phyloP scores from a whole-genome alignment of 768 basidiomycete species.

The Tylopilus felleus region DNA sequence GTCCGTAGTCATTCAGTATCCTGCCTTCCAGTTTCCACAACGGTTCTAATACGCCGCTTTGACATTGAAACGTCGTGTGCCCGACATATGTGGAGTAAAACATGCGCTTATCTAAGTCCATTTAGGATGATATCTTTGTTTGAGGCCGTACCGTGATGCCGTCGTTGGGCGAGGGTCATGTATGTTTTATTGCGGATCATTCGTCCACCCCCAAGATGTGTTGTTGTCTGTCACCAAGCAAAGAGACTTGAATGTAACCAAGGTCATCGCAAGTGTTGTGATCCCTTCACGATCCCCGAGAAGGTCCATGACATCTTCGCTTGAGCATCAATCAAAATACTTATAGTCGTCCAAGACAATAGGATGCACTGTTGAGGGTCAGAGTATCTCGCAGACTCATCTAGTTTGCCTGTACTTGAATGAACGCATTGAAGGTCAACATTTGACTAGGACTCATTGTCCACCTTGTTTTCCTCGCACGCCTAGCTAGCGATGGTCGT shows the following conservation, averaged over 20 bases:
- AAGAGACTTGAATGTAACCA: background rate
- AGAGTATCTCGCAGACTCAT: too few species aligned
- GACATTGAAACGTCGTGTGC: background rate
- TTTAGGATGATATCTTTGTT: background rate
- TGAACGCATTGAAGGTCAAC: too few species aligned
- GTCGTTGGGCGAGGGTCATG: background rate
- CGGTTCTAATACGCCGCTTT: constrained; percentile 4
- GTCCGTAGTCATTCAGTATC: background rate
- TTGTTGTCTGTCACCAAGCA: background rate
- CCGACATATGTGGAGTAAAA: background rate
- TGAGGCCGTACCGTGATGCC: background rate
- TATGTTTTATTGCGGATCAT: background rate
- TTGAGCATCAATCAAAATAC: background rate
- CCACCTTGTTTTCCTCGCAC: too few species aligned
- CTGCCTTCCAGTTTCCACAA: background rate
- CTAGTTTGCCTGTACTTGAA: too few species aligned
- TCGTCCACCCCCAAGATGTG: background rate
- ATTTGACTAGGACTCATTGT: too few species aligned
- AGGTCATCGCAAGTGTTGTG: background rate
- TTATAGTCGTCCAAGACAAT: background rate
- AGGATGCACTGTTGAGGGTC: background rate
- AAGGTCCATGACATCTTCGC: background rate
- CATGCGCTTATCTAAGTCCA: background rate
- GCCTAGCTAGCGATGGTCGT: too few species aligned
- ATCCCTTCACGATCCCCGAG: background rate